These are phyloP conservation scores for Diaporthe capsici DNA, from an alignment of 2,329 filamentous ascomycete genomes.

Conservation along the genomic window DNA sequence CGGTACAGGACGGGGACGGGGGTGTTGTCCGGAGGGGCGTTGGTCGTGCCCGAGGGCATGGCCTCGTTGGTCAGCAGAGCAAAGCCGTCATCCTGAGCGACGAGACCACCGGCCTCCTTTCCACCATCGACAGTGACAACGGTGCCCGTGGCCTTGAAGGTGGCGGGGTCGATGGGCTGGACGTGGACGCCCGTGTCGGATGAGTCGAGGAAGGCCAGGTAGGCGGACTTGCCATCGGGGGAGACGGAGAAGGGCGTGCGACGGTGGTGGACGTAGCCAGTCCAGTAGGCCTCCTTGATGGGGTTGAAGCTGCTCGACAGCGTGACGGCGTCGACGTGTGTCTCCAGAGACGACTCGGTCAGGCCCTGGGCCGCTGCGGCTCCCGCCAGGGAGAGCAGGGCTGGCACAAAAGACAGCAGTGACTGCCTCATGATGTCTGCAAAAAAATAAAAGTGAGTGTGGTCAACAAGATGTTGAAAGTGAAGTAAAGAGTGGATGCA, in stretches of 20 bases:
- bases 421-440: slow-evolving; percentile 33
- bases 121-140: slow-evolving; percentile 66
- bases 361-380: slow-evolving; percentile 39
- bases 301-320: slow-evolving; percentile 69
- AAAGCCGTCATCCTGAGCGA: slow-evolving; percentile 74
- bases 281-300: slow-evolving; percentile 73
- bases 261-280: slow-evolving; percentile 71
- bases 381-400: slow-evolving; percentile 37
- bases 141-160: slow-evolving; percentile 67
- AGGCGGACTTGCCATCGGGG: slow-evolving; percentile 70
- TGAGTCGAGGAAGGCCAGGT: slow-evolving; percentile 71
- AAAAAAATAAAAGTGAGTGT: slow-evolving; percentile 34
- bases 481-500: slow-evolving; percentile 40
- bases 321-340: slow-evolving; percentile 58
- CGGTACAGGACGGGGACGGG: slow-evolving; percentile 72
- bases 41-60: slow-evolving; percentile 62
- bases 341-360: slow-evolving; percentile 47
- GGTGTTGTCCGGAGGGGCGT: slow-evolving; percentile 61
- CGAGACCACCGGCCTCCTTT: slow-evolving; percentile 72
- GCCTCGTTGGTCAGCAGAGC: slow-evolving; percentile 73
- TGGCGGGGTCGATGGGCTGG: slow-evolving; percentile 67
- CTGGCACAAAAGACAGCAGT: slow-evolving; percentile 24
- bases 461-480: slow-evolving; percentile 35
- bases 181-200: slow-evolving; percentile 69
- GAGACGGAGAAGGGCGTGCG: slow-evolving; percentile 75